Base-by-base conservation (phyloP, 805 yeast species). In the Saturnispora quitensis region DNA sequence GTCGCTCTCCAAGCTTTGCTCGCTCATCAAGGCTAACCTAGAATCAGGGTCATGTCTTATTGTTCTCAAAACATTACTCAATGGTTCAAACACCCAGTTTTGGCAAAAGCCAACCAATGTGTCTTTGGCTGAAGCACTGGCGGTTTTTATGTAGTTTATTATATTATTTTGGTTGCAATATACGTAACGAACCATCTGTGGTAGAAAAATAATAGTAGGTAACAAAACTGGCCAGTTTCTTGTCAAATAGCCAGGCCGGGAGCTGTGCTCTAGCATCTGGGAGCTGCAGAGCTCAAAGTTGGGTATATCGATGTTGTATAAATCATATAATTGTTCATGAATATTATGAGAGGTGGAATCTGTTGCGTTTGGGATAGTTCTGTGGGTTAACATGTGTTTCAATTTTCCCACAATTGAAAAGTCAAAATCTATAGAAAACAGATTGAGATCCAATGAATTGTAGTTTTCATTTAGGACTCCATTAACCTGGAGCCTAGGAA, bases 1-100 rank as follows among this genome's bases (percentile, higher is more conserved):
- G 60, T 90, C 97, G 0, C 93, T 79, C 36, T 77, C 75, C 17
- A 93, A 71, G 1, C 96, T 84, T 50, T 86, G 84, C 62, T 85
- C 84, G 3, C 91, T 81, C 68, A 87, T 81, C 22, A 89, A 77
- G 0, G 96, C 85, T 43, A 89, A 78, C 53, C 82, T 78, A 1
- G 84, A 78, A 36, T 74, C 72, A 15, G 85, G 84, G 62, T 90
- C 97, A 65, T 87, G 93, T 49, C 93, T 75, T n/a, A 91, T 82
- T 0, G 95, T 89, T 45, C 79, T 75, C 57, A 88, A 69, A 56
- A 91, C 82, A 58, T 86, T 82, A 42, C 72, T 70, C 18, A 86
- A 62, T 1, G 98, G 99, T 45, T 76, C 76, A 40, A 88, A 69
- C 3, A 91, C 76, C 98, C 99, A 91, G 64, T 90, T 89, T 33